Evolutionary conservation across 176 grass and related monocot genomes (phyloP).

Genomic region (Aechmea fasciata): DNA sequence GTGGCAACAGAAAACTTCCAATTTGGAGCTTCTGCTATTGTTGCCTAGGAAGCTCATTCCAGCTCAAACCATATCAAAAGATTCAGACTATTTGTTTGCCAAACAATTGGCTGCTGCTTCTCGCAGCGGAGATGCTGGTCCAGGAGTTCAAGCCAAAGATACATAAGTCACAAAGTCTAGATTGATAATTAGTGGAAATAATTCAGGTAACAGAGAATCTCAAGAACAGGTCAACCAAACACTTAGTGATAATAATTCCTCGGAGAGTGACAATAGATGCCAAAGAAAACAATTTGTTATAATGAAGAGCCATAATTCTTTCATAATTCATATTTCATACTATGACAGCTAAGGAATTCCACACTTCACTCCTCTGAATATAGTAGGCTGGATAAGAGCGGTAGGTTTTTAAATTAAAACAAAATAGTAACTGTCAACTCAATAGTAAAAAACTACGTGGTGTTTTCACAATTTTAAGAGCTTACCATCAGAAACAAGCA

Average conservation of each 20-base stretch:
- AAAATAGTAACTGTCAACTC: not conserved
- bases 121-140: too few relatives aligned
- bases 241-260: not conserved
- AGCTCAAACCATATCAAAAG: too few relatives aligned
- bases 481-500: slow-evolving; percentile 53
- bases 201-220: too few relatives aligned
- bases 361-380: not conserved
- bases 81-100: not conserved
- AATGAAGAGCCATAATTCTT: too few relatives aligned
- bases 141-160: too few relatives aligned
- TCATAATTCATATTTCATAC: too few relatives aligned
- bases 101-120: slow-evolving; percentile 5
- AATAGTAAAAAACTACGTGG: not conserved
- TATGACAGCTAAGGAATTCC: not conserved
- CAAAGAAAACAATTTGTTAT: not conserved
- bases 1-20: too few relatives aligned
- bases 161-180: too few relatives aligned
- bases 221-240: not conserved
- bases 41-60: too few relatives aligned
- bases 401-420: too few relatives aligned
- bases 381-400: not conserved
- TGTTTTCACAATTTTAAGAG: slow-evolving; percentile 9
- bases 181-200: too few relatives aligned
- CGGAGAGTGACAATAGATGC: not conserved
- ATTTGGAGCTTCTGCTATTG: too few relatives aligned